Percentiles rank a stretch among this genome's conserved stretches.
These are phyloP conservation scores for Fusarium transvaalense DNA, from an alignment of 2,329 filamentous ascomycete genomes.

Conservation along the genomic window DNA sequence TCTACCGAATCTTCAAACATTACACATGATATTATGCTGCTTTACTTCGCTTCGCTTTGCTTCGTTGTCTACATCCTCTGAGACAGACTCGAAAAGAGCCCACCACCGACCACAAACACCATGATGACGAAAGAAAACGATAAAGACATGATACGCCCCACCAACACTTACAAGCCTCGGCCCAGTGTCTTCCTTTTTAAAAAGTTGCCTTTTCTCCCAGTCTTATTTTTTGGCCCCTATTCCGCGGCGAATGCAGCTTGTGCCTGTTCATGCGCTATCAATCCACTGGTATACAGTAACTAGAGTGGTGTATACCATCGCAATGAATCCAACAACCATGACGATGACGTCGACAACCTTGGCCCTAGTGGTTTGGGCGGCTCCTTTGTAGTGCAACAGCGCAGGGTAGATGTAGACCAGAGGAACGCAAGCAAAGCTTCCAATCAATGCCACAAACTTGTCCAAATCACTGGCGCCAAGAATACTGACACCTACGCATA, in stretches of 20 bases:
- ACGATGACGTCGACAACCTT: conserved; percentile 72
- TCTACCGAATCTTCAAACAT: conserved; percentile 7
- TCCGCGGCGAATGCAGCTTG: not conserved
- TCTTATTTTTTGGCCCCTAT: conserved; percentile 12
- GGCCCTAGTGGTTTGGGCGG: conserved; percentile 67
- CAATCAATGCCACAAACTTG: conserved; percentile 80
- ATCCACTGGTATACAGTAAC: conserved; percentile 65
- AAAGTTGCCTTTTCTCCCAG: conserved; percentile 35
- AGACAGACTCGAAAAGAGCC: not conserved
- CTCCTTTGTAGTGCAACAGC: conserved; percentile 75
- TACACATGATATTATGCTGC: conserved; percentile 1
- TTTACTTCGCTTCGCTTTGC: not conserved
- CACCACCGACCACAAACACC: conserved; percentile 7
- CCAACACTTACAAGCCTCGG: not conserved
- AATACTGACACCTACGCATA: conserved; percentile 72
- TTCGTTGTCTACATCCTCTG: conserved; percentile 8
- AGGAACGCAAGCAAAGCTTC: conserved; percentile 79
- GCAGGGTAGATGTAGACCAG: conserved; percentile 83
- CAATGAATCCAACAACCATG: conserved; percentile 72
- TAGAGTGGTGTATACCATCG: conserved; percentile 78
- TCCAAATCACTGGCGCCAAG: conserved; percentile 77
- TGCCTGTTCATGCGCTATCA: conserved; percentile 31
- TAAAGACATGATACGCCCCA: conserved; percentile 5
- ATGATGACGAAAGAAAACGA: conserved; percentile 3
- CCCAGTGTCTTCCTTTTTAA: conserved; percentile 7